Evolutionary conservation across 108 stramenopile genomes (phyloP), one percentile per base, ranked within the genome.

Genomic region (Thalassiosira profunda): DNA sequence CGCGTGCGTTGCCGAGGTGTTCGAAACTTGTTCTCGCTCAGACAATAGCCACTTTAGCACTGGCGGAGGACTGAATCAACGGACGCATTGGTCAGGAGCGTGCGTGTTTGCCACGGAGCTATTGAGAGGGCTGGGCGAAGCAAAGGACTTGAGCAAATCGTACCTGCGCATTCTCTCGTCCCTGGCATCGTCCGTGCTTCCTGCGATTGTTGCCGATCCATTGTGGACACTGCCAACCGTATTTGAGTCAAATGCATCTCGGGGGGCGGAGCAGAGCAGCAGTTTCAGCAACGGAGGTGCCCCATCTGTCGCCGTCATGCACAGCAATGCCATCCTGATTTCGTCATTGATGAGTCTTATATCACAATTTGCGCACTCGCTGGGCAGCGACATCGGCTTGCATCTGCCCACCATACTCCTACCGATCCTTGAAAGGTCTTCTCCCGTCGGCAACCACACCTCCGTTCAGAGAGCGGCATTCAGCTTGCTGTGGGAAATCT

Each of bases 391-490:
- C 24, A 56, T 68, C 15, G 34, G 40, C 43, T 35, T 55, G 21
- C 55, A 79, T 40, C 23, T 79, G 29, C 49, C 72, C 18, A 75
- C 51, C 9, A 29, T 79, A 14, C 81, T 83, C 1, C 69, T 74
- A 24, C 81, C 81, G 3, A 25, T 83, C 9, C 58, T 79, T 12
- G 81, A 83, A 43, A 68, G 69, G 48, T 70, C 72, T 17, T 69
- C 66, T 45, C 40, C 46, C 35, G 52, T 63, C 17, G 67, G 61
- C 24, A 83, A 83, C 44, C 78, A 79, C 64, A 44, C 60, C 26
- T 43, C 53, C 6, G 81, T 83, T 5, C 81, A 75, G 37, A 45
- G 35, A 41, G 33, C 52, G 9, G 66, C 81, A 7, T 26, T 67
- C 21, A 24, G 11, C 28, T 61, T 51, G 12, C 58, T 83, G 37